Conservation (phyloP, 306 rosid genomes). For the Trichosanthes truncata region DNA sequence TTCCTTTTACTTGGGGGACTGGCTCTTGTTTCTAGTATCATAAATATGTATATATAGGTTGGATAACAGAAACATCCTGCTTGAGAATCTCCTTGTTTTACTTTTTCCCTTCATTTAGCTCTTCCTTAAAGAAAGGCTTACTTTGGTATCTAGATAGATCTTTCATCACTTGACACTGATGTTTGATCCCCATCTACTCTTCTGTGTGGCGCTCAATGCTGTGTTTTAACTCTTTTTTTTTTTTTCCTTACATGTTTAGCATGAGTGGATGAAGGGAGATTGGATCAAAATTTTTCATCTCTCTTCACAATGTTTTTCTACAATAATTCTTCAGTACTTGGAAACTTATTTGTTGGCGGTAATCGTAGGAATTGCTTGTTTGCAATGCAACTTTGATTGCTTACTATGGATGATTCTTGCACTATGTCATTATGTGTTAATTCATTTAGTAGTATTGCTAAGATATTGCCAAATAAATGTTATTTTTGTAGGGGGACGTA, state of each 20-base stretch:
- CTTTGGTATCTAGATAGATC: not conserved
- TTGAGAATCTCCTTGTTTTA: not conserved
- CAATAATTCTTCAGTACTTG: not conserved
- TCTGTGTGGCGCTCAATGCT: not conserved
- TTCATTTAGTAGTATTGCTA: not conserved
- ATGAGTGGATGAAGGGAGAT: not conserved
- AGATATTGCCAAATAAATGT: not conserved
- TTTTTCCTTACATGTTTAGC: not conserved
- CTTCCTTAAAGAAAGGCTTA: not conserved
- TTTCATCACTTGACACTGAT: not conserved
- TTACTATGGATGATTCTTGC: not conserved
- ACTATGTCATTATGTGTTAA: not conserved
- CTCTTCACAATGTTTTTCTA: not conserved
- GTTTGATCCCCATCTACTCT: not conserved
- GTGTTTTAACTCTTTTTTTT: not conserved
- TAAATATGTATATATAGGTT: not conserved
- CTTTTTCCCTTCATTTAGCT: not conserved
- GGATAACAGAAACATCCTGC: not conserved
- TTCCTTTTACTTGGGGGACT: not conserved
- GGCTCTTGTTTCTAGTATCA: not conserved
- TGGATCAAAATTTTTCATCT: not conserved
- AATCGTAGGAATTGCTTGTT: not conserved
- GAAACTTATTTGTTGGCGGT: not conserved
- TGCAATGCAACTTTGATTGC: not conserved
- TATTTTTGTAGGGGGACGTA: constrained; percentile 67